phyloP scores from a whole-genome alignment of 345 rosid species.

The Populus tremula region DNA sequence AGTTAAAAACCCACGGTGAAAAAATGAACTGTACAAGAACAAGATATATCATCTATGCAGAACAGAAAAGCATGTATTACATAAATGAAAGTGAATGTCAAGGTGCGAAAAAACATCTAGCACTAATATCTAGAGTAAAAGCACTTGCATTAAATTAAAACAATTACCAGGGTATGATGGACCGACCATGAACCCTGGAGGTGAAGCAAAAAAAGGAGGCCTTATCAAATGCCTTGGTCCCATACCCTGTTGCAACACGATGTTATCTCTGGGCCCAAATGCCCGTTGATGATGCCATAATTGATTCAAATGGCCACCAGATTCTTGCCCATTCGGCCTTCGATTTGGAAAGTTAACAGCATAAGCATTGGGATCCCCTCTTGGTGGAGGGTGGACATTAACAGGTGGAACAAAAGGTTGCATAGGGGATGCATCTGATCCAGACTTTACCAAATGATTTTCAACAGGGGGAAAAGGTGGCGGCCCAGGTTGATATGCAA shows the following conservation, averaged over 20 bases:
- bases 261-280: slow-evolving; percentile 47
- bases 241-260: slow-evolving; percentile 56
- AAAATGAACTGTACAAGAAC: not conserved
- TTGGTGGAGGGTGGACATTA: slow-evolving; percentile 51
- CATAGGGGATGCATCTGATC: slow-evolving; percentile 45
- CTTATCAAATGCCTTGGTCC: slow-evolving; percentile 69
- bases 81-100: not conserved
- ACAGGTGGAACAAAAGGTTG: slow-evolving; percentile 58
- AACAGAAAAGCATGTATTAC: not conserved
- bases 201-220: slow-evolving; percentile 58
- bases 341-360: slow-evolving; percentile 38
- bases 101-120: not conserved
- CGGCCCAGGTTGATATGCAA: slow-evolving; percentile 54
- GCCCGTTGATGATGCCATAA: slow-evolving; percentile 67
- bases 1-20: not conserved
- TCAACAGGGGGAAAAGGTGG: slow-evolving; percentile 62
- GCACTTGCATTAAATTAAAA: slow-evolving; percentile 10
- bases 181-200: slow-evolving; percentile 70
- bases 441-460: slow-evolving; percentile 55
- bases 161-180: slow-evolving; percentile 74
- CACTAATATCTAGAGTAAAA: slow-evolving; percentile 3
- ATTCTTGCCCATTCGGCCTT: slow-evolving; percentile 52
- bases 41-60: not conserved
- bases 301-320: slow-evolving; percentile 42
- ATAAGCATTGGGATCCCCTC: slow-evolving; percentile 55